Percentiles rank a stretch among this genome's conserved stretches.
phyloP scores from a whole-genome alignment of 805 yeast genomes.

The Metschnikowia henanensis region DNA sequence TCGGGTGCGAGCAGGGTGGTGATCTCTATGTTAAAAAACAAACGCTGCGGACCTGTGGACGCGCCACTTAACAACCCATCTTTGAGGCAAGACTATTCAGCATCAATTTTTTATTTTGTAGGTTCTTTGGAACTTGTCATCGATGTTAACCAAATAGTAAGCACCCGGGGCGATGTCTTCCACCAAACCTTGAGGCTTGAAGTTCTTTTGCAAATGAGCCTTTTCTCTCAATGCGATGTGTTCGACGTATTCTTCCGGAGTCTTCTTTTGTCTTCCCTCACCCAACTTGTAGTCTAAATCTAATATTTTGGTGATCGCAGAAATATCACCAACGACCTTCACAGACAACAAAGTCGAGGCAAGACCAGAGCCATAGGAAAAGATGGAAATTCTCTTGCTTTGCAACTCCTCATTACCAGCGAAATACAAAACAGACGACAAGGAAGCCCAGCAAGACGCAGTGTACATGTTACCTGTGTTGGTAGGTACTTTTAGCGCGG shows the following conservation, averaged over 20 bases:
- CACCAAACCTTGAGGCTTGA: constrained; percentile 75
- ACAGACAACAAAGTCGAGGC: constrained; percentile 88
- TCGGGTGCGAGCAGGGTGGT: no score
- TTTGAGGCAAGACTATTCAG: no score
- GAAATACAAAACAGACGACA: constrained; percentile 76
- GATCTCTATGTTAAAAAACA: no score
- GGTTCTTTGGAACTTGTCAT: constrained; percentile 84
- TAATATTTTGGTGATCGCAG: constrained; percentile 60
- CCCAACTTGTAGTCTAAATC: constrained; percentile 68
- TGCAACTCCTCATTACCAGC: constrained; percentile 74
- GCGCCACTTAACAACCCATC: no score
- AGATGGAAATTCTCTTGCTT: constrained; percentile 84
- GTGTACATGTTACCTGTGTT: constrained; percentile 99
- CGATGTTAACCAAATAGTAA: constrained; percentile 80
- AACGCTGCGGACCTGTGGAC: no score
- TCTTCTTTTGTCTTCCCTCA: constrained; percentile 55
- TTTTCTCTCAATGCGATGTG: constrained; percentile 86
- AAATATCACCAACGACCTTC: constrained; percentile 77
- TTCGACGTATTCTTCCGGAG: constrained; percentile 81
- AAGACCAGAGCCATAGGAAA: constrained; percentile 97
- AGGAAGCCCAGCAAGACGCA: constrained; percentile 86
- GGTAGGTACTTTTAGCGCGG: constrained; percentile 85
- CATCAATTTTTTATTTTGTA: constrained; percentile 57
- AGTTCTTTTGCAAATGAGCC: constrained; percentile 79
- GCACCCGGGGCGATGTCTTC: constrained; percentile 73